phyloP scores from a whole-genome alignment of 768 basidiomycete species.

The Gymnopilus junonius region DNA sequence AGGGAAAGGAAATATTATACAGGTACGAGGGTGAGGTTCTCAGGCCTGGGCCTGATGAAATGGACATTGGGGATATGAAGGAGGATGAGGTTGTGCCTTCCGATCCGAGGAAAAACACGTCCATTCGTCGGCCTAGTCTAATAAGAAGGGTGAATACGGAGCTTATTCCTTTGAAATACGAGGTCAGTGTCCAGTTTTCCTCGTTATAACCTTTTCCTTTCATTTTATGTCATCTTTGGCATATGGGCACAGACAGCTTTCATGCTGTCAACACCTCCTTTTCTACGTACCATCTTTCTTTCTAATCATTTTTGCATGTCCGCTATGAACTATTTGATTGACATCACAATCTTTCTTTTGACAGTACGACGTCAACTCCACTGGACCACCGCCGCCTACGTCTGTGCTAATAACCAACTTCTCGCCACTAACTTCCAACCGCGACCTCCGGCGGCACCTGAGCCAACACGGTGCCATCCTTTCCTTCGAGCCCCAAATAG shows the following conservation, averaged over 20 bases:
- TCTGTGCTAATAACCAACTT: slow-evolving; percentile 78
- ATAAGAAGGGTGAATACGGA: slow-evolving; percentile 30
- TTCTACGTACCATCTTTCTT: slow-evolving; percentile 8
- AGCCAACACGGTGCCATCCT: slow-evolving; percentile 60
- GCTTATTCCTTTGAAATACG: slow-evolving; percentile 54
- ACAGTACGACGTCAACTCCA: slow-evolving; percentile 79
- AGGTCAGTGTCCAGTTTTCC: slow-evolving; percentile 47
- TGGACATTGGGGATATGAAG: slow-evolving; percentile 21
- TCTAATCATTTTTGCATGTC: background rate
- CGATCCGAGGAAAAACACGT: slow-evolving; percentile 61
- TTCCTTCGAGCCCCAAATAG: slow-evolving; percentile 78
- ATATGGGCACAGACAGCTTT: background rate
- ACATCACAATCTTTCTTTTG: background rate
- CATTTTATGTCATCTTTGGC: background rate
- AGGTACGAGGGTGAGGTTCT: slow-evolving; percentile 62
- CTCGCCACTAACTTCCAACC: slow-evolving; percentile 70
- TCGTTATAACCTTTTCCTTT: slow-evolving; percentile 3
- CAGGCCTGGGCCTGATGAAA: slow-evolving; percentile 30
- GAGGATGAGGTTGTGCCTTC: slow-evolving; percentile 41
- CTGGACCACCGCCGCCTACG: slow-evolving; percentile 69
- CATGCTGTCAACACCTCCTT: background rate
- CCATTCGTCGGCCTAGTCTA: slow-evolving; percentile 25
- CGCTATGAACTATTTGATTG: background rate
- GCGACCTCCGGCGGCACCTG: slow-evolving; percentile 70
- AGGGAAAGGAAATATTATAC: slow-evolving; percentile 60